These are phyloP conservation scores for Albifimbria verrucaria DNA, from an alignment of 2,329 filamentous ascomycete species.

Conservation along the genomic window DNA sequence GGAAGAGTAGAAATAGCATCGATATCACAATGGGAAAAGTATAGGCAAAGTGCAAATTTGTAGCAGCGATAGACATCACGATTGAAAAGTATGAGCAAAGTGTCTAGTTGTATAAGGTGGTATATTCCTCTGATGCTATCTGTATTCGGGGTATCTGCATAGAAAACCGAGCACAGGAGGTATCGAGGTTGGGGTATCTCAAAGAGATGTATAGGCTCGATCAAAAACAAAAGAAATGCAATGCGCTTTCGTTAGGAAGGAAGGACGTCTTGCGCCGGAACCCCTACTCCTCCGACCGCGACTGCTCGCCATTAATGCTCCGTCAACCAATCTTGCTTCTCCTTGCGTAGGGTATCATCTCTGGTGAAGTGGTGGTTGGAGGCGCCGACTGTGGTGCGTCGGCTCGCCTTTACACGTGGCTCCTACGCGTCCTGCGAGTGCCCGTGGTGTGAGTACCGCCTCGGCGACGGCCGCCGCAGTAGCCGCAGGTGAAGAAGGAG, in stretches of 20 bases:
- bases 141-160: not conserved
- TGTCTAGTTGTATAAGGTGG: slow-evolving; percentile 1
- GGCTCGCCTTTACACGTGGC: slow-evolving; percentile 13
- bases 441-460: slow-evolving; percentile 10
- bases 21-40: slow-evolving; percentile 3
- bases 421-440: slow-evolving; percentile 16
- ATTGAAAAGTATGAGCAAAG: not conserved
- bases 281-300: too few species aligned
- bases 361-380: not conserved
- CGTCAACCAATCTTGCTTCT: not conserved
- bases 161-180: not conserved
- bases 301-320: too few species aligned
- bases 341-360: not conserved
- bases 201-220: not conserved
- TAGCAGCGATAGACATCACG: slow-evolving; percentile 10
- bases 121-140: not conserved
- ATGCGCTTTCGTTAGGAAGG: not conserved
- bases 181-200: not conserved
- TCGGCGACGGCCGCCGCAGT: slow-evolving; percentile 22
- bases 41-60: slow-evolving; percentile 6
- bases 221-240: not conserved
- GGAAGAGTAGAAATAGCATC: slow-evolving; percentile 32
- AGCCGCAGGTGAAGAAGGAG: slow-evolving; percentile 59
- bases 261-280: not conserved
- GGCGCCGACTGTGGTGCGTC: not conserved